These are phyloP conservation scores for Venturia carpophila DNA, from an alignment of 2,329 filamentous ascomycete genomes.

Conservation along the genomic window DNA sequence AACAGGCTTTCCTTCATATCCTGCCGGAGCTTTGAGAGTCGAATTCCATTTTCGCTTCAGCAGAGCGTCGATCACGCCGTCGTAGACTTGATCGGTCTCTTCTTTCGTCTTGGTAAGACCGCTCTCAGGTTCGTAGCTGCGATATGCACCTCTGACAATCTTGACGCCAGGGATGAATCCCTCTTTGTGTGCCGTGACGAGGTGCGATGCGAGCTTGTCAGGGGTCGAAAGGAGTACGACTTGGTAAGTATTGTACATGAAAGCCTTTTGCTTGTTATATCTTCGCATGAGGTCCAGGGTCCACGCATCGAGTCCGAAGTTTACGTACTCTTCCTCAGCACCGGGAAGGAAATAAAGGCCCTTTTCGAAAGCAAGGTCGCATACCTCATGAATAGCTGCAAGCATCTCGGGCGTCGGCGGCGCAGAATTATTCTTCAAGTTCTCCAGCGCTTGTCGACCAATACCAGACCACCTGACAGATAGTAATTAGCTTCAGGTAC, in stretches of 20 bases:
- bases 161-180: constrained; percentile 49
- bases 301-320: constrained; percentile 67
- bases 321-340: constrained; percentile 61
- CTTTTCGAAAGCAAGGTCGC: constrained; percentile 59
- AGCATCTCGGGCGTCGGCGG: constrained; percentile 57
- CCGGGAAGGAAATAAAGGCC: constrained; percentile 73
- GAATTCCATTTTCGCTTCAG: constrained; percentile 55
- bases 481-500: background rate
- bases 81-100: constrained; percentile 55
- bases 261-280: constrained; percentile 54
- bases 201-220: constrained; percentile 37
- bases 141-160: constrained; percentile 50
- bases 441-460: constrained; percentile 61
- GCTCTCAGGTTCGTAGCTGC: constrained; percentile 41
- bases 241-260: constrained; percentile 63
- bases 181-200: constrained; percentile 39
- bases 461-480: constrained; percentile 65
- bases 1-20: constrained; percentile 27
- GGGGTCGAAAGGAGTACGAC: constrained; percentile 47
- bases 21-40: constrained; percentile 39
- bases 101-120: constrained; percentile 48
- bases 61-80: constrained; percentile 60
- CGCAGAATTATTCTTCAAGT: constrained; percentile 51
- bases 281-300: constrained; percentile 66
- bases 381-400: constrained; percentile 65